Conservation (phyloP, 2,329 filamentous ascomycete genomes). For the Pseudogymnoascus sp. region DNA sequence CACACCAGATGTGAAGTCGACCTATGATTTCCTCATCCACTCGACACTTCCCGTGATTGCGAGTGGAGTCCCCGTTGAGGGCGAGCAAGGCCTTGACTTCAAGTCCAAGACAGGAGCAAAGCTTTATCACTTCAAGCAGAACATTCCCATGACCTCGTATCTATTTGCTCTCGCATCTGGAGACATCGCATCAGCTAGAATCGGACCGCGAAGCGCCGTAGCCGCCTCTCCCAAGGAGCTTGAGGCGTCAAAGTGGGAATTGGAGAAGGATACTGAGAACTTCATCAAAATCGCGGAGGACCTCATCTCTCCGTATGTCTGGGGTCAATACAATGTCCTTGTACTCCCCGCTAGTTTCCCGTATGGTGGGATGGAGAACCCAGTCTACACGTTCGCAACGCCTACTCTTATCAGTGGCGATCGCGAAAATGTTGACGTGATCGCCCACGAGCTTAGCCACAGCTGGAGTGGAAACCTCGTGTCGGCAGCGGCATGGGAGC, state of each 20-base stretch:
- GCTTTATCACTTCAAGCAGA: slow-evolving; percentile 79
- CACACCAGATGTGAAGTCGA: slow-evolving; percentile 95
- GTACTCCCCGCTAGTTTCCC: slow-evolving; percentile 85
- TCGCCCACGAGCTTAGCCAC: slow-evolving; percentile 73
- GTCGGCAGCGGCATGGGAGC: slow-evolving; percentile 71
- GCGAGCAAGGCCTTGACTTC: slow-evolving; percentile 43
- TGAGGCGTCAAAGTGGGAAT: slow-evolving; percentile 76
- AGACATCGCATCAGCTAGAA: slow-evolving; percentile 75
- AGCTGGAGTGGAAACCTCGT: slow-evolving; percentile 87
- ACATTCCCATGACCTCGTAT: slow-evolving; percentile 87
- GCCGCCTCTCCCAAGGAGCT: slow-evolving; percentile 85
- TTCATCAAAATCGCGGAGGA: slow-evolving; percentile 82
- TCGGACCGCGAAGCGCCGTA: slow-evolving; percentile 77
- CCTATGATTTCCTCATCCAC: slow-evolving; percentile 78
- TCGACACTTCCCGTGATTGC: slow-evolving; percentile 86
- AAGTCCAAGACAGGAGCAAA: slow-evolving; percentile 38
- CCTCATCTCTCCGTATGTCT: slow-evolving; percentile 76
- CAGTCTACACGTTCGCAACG: slow-evolving; percentile 89
- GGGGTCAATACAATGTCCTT: slow-evolving; percentile 92
- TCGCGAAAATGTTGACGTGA: slow-evolving; percentile 87
- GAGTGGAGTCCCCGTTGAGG: slow-evolving; percentile 60
- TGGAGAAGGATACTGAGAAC: slow-evolving; percentile 82
- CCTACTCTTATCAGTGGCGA: slow-evolving; percentile 89
- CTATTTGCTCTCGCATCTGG: slow-evolving; percentile 86
- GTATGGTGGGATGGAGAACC: slow-evolving; percentile 76